Evolutionary conservation across 306 rosid species (phyloP), one percentile per base, ranked within the genome.

Genomic region (Dicorynia guianensis): DNA sequence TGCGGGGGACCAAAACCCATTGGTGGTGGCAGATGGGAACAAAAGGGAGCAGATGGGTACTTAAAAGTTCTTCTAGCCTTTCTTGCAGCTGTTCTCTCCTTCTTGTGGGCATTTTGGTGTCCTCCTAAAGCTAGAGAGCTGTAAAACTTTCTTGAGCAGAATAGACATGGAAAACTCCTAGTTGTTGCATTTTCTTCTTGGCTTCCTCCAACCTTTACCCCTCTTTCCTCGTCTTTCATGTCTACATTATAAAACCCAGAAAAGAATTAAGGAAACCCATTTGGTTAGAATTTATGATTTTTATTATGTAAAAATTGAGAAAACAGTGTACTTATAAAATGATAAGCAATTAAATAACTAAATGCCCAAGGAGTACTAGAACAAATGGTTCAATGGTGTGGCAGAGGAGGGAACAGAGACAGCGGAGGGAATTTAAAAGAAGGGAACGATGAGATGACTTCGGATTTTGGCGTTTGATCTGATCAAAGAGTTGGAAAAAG

Each of bases 31-130:
- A 57, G 9, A 10, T 82, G 57, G 1, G 90, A 44, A 5, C 86
- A 52, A 17, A 75, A 74, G 18, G 63, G 63, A 38, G 73, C 58
- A 20, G 76, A 40, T 2, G 86, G 55, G 34, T 67, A 68, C 12
- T 82, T 83, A 13, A 73, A 80, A 11, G 57, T 63, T 34, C 85
- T 84, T 78, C 87, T 91, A 4, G 93, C 90, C 42, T 83, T 87
- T 58, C 93, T 87, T 4, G 91, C 93, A 1, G 97, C 96, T 2
- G 76, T 90, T 71, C 98, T 84, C 71, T 90, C 98, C 39, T 84
- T 93, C 76, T 87, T 93, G 88, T 93, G 98, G 55, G 95, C 96
- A 68, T 93, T 93, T 87, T 93, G 98, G 81, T 93, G 98, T 18
- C 96, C 98, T 39, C 96, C 98, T 62, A 90, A 78, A 18, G 98